Percentiles rank a stretch among this genome's conserved stretches.
These are phyloP conservation scores for Phytophthora rubi DNA, from an alignment of 352 stramenopile species.

Conservation along the genomic window DNA sequence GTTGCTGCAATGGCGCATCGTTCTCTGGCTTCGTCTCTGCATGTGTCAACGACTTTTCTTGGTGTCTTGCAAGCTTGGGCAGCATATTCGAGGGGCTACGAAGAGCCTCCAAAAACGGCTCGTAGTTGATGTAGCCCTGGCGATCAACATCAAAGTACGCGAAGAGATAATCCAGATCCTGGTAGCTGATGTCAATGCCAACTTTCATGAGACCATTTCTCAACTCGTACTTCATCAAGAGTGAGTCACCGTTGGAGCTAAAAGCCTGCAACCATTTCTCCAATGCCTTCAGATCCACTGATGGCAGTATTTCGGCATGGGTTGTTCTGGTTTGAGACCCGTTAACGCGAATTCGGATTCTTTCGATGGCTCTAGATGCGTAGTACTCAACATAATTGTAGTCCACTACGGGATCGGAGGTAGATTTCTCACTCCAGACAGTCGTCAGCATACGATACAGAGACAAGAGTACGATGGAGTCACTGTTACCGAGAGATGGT, in stretches of 20 bases:
- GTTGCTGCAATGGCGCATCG: neutral
- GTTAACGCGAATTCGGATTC: constrained; percentile 30
- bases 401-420: neutral
- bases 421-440: neutral
- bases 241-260: constrained; percentile 50
- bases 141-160: constrained; percentile 69
- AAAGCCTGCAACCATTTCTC: constrained; percentile 48
- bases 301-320: neutral
- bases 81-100: constrained; percentile 31
- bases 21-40: neutral
- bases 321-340: neutral
- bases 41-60: constrained; percentile 1
- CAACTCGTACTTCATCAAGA: constrained; percentile 67
- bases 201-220: constrained; percentile 58
- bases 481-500: constrained; percentile 6
- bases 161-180: constrained; percentile 76
- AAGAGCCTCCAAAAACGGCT: constrained; percentile 73
- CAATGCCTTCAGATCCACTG: constrained; percentile 44
- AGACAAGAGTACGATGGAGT: constrained; percentile 38
- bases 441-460: constrained; percentile 26
- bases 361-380: constrained; percentile 29
- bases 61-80: constrained; percentile 10
- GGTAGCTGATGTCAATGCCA: constrained; percentile 66
- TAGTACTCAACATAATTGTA: constrained; percentile 25
- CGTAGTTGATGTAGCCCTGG: constrained; percentile 69